Evolutionary conservation across 345 rosid species (phyloP).

Genomic region (Populus nigra): DNA sequence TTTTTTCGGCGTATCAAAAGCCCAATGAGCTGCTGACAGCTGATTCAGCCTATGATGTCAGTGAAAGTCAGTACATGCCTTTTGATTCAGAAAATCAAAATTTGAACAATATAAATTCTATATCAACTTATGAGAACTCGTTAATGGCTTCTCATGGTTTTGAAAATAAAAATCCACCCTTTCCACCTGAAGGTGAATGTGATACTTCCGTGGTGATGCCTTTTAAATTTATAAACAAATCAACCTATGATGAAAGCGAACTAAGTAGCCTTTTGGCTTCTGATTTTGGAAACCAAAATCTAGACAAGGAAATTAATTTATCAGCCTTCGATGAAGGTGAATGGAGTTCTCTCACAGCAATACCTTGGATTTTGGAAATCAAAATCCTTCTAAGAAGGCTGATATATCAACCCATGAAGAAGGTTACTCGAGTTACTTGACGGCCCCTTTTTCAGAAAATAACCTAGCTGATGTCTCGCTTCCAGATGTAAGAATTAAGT

Average conservation of each 20-base stretch:
- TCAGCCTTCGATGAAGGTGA: background rate
- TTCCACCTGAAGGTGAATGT: background rate
- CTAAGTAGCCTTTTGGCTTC: background rate
- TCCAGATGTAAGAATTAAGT: background rate
- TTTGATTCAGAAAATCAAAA: background rate
- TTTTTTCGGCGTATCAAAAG: background rate
- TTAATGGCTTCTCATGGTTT: background rate
- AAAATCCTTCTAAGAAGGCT: conserved; percentile 5
- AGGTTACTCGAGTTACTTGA: background rate
- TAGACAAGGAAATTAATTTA: background rate
- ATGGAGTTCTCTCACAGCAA: background rate
- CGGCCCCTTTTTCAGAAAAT: background rate
- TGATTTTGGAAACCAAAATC: conserved; percentile 2
- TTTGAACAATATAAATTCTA: too few relatives aligned
- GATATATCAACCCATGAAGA: conserved; percentile 3
- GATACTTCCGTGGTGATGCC: background rate
- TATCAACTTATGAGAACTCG: background rate
- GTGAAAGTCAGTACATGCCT: background rate
- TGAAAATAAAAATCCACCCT: background rate
- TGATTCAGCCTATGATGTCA: too few relatives aligned
- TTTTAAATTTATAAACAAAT: background rate
- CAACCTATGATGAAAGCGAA: background rate
- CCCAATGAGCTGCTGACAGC: too few relatives aligned
- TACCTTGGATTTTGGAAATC: conserved; percentile 1
- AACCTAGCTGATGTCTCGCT: background rate